A percentile compares a stretch with the other conserved stretches of the same genome.
Conservation (phyloP, 1,284 basidiomycete genomes). For the Grifola frondosa region DNA sequence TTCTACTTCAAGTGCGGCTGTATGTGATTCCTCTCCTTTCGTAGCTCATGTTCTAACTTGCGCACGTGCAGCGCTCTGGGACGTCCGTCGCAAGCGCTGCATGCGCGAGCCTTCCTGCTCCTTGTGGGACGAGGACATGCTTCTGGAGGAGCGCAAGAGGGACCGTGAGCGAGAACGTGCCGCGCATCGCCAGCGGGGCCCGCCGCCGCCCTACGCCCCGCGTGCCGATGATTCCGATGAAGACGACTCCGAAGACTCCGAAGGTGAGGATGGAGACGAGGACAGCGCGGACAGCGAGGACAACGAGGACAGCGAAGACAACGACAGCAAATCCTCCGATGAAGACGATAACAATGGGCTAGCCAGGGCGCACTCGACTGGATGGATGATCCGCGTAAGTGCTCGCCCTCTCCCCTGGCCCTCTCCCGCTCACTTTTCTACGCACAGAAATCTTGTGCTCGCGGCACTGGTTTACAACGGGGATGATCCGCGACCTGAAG, state of each 20-base stretch:
- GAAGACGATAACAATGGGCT: neutral
- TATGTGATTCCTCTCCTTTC: slow-evolving; percentile 20
- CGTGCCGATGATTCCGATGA: too few species aligned
- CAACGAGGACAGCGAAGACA: neutral
- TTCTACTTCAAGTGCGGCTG: slow-evolving; percentile 41
- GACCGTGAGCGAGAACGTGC: slow-evolving; percentile 18
- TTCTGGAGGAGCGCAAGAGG: slow-evolving; percentile 37
- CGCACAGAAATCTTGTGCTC: slow-evolving; percentile 29
- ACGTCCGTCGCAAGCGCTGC: slow-evolving; percentile 25
- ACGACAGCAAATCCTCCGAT: neutral
- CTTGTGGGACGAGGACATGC: slow-evolving; percentile 42
- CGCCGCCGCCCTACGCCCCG: slow-evolving; percentile 11
- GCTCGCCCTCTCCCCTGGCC: neutral
- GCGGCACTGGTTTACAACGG: slow-evolving; percentile 36
- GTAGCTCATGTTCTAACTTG: neutral
- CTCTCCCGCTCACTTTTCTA: neutral
- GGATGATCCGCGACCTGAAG: slow-evolving; percentile 35
- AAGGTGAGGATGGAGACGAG: too few species aligned
- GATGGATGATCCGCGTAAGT: slow-evolving; percentile 36
- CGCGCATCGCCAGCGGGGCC: slow-evolving; percentile 1
- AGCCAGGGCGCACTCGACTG: slow-evolving; percentile 26
- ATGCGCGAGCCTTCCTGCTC: slow-evolving; percentile 37
- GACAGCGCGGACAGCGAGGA: neutral
- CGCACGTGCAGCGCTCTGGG: slow-evolving; percentile 29
- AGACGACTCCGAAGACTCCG: too few species aligned